Evolutionary conservation across 352 stramenopile species (phyloP).

Genomic region (Phytophthora chlamydospora): DNA sequence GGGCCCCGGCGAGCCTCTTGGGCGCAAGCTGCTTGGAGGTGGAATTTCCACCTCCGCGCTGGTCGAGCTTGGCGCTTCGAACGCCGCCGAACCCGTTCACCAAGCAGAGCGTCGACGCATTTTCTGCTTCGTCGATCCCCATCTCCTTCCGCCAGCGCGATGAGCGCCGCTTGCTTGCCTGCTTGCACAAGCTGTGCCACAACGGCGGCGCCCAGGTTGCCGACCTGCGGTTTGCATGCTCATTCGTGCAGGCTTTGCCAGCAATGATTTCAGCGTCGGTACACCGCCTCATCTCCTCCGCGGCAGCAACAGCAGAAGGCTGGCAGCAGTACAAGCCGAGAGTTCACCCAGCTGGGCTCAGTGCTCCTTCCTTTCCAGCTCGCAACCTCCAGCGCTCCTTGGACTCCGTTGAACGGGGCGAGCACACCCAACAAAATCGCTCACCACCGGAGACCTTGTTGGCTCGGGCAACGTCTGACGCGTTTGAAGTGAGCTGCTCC

Average conservation of each 20-base stretch:
- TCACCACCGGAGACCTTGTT: too few species aligned
- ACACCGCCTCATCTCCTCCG: constrained; percentile 26
- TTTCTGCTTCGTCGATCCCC: constrained; percentile 17
- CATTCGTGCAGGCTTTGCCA: constrained; percentile 22
- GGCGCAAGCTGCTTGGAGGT: neutral
- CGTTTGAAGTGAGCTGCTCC: constrained; percentile 21
- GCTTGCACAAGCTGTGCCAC: constrained; percentile 8
- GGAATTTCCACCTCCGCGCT: constrained; percentile 2
- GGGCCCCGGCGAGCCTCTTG: neutral
- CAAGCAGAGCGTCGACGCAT: constrained; percentile 11
- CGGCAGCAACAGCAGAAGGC: neutral
- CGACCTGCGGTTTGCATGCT: constrained; percentile 29
- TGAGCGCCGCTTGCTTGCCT: too few species aligned
- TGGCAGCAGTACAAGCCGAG: too few species aligned
- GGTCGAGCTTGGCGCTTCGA: neutral
- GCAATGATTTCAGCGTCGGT: constrained; percentile 24
- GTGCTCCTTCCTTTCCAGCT: too few species aligned
- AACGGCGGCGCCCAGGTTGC: neutral
- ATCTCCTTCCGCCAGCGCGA: constrained; percentile 21
- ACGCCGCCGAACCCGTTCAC: constrained; percentile 12
- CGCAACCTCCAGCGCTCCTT: too few species aligned
- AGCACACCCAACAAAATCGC: constrained; percentile 7
- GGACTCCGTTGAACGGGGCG: constrained; percentile 2
- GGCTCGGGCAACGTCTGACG: neutral
- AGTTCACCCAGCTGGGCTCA: constrained; percentile 5